Conservation (phyloP, 2,329 filamentous ascomycete species). For the Rasamsonia emersonii region DNA sequence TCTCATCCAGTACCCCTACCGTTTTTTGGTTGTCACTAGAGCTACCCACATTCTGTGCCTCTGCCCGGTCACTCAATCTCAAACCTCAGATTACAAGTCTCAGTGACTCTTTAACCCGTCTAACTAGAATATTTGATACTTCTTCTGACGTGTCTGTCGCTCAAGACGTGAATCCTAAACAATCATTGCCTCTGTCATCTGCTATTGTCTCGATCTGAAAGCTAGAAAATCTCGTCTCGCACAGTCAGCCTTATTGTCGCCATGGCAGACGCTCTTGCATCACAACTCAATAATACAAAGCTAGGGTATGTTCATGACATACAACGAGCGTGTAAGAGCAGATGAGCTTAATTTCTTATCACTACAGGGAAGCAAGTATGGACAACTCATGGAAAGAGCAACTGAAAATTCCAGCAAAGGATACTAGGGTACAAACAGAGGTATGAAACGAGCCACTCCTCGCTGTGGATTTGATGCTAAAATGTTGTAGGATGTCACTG, state of each 20-base stretch:
- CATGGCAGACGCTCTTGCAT: slow-evolving; percentile 37
- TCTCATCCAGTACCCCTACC: no score
- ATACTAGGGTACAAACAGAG: slow-evolving; percentile 43
- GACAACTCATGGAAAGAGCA: slow-evolving; percentile 38
- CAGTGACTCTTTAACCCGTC: slow-evolving; percentile 2
- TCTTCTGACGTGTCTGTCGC: not conserved
- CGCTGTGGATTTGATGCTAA: slow-evolving; percentile 13
- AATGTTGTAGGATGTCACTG: slow-evolving; percentile 74
- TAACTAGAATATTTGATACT: slow-evolving; percentile 2
- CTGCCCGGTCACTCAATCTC: not conserved
- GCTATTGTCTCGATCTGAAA: slow-evolving; percentile 4
- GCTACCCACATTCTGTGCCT: no score
- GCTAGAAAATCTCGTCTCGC: no score
- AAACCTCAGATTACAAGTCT: slow-evolving; percentile 1
- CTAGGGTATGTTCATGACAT: slow-evolving; percentile 32
- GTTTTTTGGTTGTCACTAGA: no score
- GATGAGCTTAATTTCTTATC: slow-evolving; percentile 11
- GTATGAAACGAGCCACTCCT: slow-evolving; percentile 20
- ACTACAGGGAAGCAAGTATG: slow-evolving; percentile 28
- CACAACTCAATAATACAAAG: slow-evolving; percentile 37
- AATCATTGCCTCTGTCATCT: slow-evolving; percentile 1
- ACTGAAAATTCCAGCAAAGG: slow-evolving; percentile 39
- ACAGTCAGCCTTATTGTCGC: no score
- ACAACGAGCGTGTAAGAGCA: no score
- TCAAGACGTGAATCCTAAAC: not conserved